Percentiles rank a stretch among this genome's conserved stretches.
phyloP scores from a whole-genome alignment of 257 asterid genomes.

The Phtheirospermum japonicum region DNA sequence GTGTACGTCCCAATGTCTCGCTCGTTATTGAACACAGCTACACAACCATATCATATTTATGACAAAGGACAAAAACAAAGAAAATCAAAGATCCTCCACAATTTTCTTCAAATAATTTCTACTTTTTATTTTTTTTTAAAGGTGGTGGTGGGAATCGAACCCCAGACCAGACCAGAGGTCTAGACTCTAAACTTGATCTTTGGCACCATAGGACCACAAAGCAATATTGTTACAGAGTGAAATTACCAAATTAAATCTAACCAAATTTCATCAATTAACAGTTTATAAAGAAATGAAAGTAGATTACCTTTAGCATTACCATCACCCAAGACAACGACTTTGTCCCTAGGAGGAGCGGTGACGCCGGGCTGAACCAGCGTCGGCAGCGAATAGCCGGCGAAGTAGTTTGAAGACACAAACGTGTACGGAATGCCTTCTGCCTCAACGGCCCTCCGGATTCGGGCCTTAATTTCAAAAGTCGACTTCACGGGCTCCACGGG shows the following conservation, averaged over 20 bases:
- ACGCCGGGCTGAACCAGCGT: slow-evolving; percentile 46
- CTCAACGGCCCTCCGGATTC: slow-evolving; percentile 53
- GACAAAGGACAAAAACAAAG: no score
- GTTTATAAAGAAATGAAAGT: no score
- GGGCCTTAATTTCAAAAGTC: slow-evolving; percentile 35
- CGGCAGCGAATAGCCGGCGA: slow-evolving; percentile 58
- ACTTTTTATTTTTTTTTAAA: no score
- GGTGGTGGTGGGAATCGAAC: no score
- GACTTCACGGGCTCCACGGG: slow-evolving; percentile 64
- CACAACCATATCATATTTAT: no score
- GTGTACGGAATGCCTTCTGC: slow-evolving; percentile 64
- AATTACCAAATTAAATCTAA: not conserved
- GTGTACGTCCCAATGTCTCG: slow-evolving; percentile 58
- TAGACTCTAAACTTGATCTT: no score
- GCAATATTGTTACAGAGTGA: not conserved
- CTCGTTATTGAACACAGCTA: slow-evolving; percentile 60
- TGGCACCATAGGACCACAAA: no score
- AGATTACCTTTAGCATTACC: slow-evolving; percentile 74
- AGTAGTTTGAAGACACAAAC: slow-evolving; percentile 39
- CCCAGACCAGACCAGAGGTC: no score
- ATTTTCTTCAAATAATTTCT: no score
- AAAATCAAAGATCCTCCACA: no score
- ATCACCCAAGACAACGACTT: slow-evolving; percentile 57
- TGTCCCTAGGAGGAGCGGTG: slow-evolving; percentile 58
- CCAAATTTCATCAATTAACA: no score